Conservation (phyloP, 768 basidiomycete species). For the Paxillus rubicundulus region DNA sequence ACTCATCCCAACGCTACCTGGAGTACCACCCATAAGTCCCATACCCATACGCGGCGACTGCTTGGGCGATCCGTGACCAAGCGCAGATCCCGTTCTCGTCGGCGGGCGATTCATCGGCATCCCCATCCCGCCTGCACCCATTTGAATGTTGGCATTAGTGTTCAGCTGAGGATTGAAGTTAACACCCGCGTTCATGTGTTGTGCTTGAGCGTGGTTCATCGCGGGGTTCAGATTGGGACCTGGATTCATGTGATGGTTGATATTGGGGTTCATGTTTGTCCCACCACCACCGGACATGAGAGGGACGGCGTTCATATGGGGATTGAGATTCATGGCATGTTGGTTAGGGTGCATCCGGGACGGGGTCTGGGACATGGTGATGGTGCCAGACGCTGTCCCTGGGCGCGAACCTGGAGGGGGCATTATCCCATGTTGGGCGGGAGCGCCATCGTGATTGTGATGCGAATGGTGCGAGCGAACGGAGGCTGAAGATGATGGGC, state of each 20-base stretch:
- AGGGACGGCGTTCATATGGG: conserved; percentile 15
- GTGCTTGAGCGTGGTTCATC: conserved; percentile 23
- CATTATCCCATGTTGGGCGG: conserved; percentile 17
- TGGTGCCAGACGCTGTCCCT: conserved; percentile 22
- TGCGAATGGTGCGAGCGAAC: conserved; percentile 29
- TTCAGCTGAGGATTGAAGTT: conserved; percentile 19
- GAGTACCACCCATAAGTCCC: conserved; percentile 10
- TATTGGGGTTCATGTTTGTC: conserved; percentile 13
- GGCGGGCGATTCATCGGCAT: conserved; percentile 29
- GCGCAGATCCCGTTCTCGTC: conserved; percentile 29
- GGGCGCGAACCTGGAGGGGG: conserved; percentile 26
- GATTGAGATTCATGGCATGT: conserved; percentile 20
- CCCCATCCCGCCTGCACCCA: conserved; percentile 13
- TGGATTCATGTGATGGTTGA: conserved; percentile 15
- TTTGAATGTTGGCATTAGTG: conserved; percentile 10
- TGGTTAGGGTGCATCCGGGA: conserved; percentile 27
- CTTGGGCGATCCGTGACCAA: conserved; percentile 27
- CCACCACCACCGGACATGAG: conserved; percentile 1
- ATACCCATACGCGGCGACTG: conserved; percentile 26
- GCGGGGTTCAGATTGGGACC: conserved; percentile 4
- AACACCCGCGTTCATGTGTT: conserved; percentile 16
- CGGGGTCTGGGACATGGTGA: conserved; percentile 10
- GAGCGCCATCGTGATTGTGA: conserved; percentile 14
- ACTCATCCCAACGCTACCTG: conserved; percentile 2
- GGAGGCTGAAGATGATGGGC: conserved; percentile 28